phyloP scores from a whole-genome alignment of 495 filamentous ascomycete genomes.

The Aspergillus cavernicola region DNA sequence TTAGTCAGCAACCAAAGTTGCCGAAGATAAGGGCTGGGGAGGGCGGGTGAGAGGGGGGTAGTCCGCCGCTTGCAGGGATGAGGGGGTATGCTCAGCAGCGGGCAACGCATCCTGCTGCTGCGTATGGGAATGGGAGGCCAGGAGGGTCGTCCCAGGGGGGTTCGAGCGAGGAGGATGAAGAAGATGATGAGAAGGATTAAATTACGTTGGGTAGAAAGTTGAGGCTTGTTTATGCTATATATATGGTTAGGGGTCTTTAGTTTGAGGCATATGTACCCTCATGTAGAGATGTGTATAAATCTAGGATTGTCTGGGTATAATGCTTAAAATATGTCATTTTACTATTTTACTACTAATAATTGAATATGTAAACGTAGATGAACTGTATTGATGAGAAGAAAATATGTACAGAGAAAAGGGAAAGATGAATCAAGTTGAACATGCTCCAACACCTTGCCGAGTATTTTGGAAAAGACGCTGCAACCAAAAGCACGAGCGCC shows the following conservation, averaged over 20 bases:
- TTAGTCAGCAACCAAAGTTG: background rate
- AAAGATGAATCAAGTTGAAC: conserved; percentile 21
- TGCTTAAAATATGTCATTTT: too few relatives aligned
- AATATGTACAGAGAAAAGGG: conserved; percentile 27
- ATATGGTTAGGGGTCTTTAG: too few relatives aligned
- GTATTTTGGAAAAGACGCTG: conserved; percentile 20
- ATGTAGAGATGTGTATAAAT: too few relatives aligned
- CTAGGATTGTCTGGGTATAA: too few relatives aligned
- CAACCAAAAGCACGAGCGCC: conserved; percentile 10
- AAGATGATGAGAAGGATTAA: background rate
- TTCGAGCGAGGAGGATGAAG: background rate
- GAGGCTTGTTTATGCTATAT: too few relatives aligned
- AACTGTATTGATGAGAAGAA: conserved; percentile 15
- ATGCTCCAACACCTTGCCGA: conserved; percentile 35
- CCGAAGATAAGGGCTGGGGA: background rate
- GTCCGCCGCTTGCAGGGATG: background rate
- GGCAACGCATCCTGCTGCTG: too few relatives aligned
- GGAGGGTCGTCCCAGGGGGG: background rate
- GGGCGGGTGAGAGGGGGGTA: background rate
- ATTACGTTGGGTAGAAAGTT: too few relatives aligned
- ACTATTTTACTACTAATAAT: too few relatives aligned
- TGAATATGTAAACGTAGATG: background rate
- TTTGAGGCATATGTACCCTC: too few relatives aligned
- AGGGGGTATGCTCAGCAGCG: too few relatives aligned
- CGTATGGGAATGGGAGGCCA: too few relatives aligned